A percentile compares a stretch with the other conserved stretches of the same genome.
These are phyloP conservation scores for Boletellus emodensis DNA, from an alignment of 768 basidiomycete genomes.

Conservation along the genomic window DNA sequence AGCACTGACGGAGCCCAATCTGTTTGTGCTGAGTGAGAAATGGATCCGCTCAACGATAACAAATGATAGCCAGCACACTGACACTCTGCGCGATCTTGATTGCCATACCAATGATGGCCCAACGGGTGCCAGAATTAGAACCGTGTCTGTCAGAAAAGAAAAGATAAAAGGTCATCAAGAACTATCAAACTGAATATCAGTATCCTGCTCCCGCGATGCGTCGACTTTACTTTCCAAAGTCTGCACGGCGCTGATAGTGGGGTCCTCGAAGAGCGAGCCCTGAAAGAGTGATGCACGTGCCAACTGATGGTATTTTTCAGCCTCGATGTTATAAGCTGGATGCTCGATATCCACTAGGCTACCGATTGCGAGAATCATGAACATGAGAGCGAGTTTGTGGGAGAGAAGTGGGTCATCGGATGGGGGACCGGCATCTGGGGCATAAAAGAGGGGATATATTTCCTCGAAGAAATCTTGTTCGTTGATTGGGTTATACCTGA, in stretches of 20 bases:
- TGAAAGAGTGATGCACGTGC: constrained; percentile 64
- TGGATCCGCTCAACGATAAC: background rate
- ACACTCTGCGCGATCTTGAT: constrained; percentile 70
- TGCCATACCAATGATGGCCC: constrained; percentile 66
- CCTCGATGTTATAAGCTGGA: constrained; percentile 59
- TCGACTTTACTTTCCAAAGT: constrained; percentile 46
- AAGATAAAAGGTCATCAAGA: constrained; percentile 67
- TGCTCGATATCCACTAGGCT: constrained; percentile 55
- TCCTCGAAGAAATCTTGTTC: constrained; percentile 58
- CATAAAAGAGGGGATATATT: constrained; percentile 57
- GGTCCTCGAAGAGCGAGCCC: constrained; percentile 61
- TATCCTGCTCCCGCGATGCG: constrained; percentile 27
- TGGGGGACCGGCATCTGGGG: constrained; percentile 38
- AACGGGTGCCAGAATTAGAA: constrained; percentile 58
- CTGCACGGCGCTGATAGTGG: constrained; percentile 64
- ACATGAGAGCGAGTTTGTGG: constrained; percentile 63
- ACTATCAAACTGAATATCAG: constrained; percentile 36
- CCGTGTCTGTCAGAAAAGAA: constrained; percentile 69
- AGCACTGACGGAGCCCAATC: constrained; percentile 66
- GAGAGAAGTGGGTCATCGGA: constrained; percentile 49
- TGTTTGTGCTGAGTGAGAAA: constrained; percentile 24
- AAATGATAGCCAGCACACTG: constrained; percentile 31
- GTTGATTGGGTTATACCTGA: constrained; percentile 66
- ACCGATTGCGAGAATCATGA: constrained; percentile 65
- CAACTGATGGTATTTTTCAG: constrained; percentile 67